phyloP scores from a whole-genome alignment of 1,139 yeast species.

The Yamadazyma buinensis region DNA sequence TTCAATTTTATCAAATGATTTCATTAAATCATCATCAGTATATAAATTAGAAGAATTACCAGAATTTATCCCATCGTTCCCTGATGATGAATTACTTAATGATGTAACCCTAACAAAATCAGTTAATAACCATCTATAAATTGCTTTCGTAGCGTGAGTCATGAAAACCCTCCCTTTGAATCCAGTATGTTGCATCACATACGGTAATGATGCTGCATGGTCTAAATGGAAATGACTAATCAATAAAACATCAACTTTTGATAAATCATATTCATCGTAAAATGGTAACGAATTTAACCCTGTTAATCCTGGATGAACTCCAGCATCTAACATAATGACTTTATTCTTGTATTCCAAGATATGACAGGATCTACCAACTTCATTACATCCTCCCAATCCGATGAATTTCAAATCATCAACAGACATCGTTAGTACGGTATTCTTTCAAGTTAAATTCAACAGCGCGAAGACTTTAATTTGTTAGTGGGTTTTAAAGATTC shows the following conservation, averaged over 20 bases:
- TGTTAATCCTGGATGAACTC: slow-evolving; percentile 92
- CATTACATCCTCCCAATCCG: slow-evolving; percentile 99
- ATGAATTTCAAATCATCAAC: slow-evolving; percentile 63
- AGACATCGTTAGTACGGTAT: too few species aligned
- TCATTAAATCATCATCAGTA: slow-evolving; percentile 85
- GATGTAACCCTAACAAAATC: slow-evolving; percentile 93
- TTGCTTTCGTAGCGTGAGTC: slow-evolving; percentile 99
- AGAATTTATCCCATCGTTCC: slow-evolving; percentile 17
- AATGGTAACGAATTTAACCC: slow-evolving; percentile 92
- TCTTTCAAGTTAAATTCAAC: too few species aligned
- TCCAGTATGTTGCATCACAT: slow-evolving; percentile 94
- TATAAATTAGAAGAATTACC: slow-evolving; percentile 51
- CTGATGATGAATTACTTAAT: slow-evolving; percentile 27
- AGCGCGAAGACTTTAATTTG: too few species aligned
- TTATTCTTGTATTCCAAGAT: slow-evolving; percentile 89
- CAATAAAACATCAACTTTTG: slow-evolving; percentile 79
- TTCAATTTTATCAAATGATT: slow-evolving; percentile 86
- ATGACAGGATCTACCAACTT: slow-evolving; percentile 96
- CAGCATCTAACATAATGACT: slow-evolving; percentile 97
- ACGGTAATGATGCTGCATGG: slow-evolving; percentile 96
- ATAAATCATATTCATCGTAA: slow-evolving; percentile 89
- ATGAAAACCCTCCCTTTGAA: slow-evolving; percentile 94
- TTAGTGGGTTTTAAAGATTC: too few species aligned
- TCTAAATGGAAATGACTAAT: slow-evolving; percentile 95
- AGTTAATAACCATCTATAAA: slow-evolving; percentile 88